Conservation (phyloP, 2,329 filamentous ascomycete species). For the Mariannaea sp. region DNA sequence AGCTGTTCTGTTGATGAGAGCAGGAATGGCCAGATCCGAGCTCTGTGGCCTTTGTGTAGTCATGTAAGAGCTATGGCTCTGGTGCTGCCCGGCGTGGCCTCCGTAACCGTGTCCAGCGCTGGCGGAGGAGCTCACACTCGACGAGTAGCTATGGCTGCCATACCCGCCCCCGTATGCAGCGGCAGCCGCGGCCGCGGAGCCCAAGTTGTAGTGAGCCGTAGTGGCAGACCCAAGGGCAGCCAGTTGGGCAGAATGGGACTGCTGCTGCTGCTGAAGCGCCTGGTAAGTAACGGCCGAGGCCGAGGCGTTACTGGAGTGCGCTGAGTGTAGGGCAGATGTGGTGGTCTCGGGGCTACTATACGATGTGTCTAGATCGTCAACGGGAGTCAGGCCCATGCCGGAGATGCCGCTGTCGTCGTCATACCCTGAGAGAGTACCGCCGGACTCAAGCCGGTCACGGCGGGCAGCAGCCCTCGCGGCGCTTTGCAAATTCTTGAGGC, state of each 20-base stretch:
- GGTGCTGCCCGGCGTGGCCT: constrained; percentile 37
- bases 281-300: constrained; percentile 42
- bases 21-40: constrained; percentile 65
- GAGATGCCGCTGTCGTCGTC: constrained; percentile 75
- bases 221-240: constrained; percentile 19
- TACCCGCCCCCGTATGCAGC: constrained; percentile 31
- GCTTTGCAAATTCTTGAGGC: constrained; percentile 78
- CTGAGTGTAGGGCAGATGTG: constrained; percentile 50
- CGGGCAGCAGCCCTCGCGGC: constrained; percentile 68
- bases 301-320: constrained; percentile 36
- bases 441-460: constrained; percentile 63
- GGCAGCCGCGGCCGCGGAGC: neutral
- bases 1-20: constrained; percentile 59
- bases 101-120: constrained; percentile 45
- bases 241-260: constrained; percentile 30
- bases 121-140: constrained; percentile 56
- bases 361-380: constrained; percentile 63
- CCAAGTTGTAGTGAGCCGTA: constrained; percentile 32
- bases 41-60: constrained; percentile 55
- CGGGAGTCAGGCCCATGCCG: constrained; percentile 61
- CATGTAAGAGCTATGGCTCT: constrained; percentile 54
- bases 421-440: constrained; percentile 51
- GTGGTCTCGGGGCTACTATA: constrained; percentile 61
- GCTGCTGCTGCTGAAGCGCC: constrained; percentile 15
- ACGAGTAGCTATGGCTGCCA: constrained; percentile 54